These are phyloP conservation scores for Bryoerythrophyllum caledonicum DNA, from an alignment of 225 moss, liverwort and hornwort genomes.

Conservation along the genomic window DNA sequence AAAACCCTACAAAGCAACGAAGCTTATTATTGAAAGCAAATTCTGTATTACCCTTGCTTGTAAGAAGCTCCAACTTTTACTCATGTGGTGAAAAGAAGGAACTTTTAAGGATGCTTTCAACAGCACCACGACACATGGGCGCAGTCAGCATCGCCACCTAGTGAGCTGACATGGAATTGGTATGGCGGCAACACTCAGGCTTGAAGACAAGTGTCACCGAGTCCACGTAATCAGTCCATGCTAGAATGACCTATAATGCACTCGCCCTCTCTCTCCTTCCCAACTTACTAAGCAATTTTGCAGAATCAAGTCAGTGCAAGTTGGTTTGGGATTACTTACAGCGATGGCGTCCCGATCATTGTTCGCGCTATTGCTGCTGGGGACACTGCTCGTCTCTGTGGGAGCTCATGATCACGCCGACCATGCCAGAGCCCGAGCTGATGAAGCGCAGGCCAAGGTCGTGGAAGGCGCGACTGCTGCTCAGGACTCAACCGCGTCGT, in stretches of 20 bases:
- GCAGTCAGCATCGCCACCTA: background rate
- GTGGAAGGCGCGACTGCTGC: conserved; percentile 3
- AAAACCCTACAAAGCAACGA: too few relatives aligned
- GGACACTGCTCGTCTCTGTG: background rate
- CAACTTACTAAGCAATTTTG: too few relatives aligned
- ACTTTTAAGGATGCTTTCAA: too few relatives aligned
- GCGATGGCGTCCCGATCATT: conserved; percentile 4
- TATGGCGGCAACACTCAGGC: background rate
- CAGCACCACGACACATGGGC: background rate
- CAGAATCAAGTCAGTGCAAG: background rate
- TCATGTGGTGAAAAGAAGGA: too few relatives aligned
- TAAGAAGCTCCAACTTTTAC: too few relatives aligned
- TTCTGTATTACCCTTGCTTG: too few relatives aligned
- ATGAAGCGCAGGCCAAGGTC: background rate
- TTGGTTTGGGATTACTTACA: background rate
- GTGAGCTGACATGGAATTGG: background rate
- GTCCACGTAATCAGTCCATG: background rate
- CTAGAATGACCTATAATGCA: background rate
- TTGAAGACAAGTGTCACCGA: background rate
- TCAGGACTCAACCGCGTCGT: conserved; percentile 3
- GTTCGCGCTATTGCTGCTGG: conserved; percentile 13
- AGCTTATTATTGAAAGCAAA: too few relatives aligned
- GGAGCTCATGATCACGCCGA: background rate
- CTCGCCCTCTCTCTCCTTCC: accelerated
- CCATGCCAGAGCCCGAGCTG: conserved; percentile 3